Evolutionary conservation across 2,329 filamentous ascomycete genomes (phyloP).

Genomic region (Trichoderma koningii): DNA sequence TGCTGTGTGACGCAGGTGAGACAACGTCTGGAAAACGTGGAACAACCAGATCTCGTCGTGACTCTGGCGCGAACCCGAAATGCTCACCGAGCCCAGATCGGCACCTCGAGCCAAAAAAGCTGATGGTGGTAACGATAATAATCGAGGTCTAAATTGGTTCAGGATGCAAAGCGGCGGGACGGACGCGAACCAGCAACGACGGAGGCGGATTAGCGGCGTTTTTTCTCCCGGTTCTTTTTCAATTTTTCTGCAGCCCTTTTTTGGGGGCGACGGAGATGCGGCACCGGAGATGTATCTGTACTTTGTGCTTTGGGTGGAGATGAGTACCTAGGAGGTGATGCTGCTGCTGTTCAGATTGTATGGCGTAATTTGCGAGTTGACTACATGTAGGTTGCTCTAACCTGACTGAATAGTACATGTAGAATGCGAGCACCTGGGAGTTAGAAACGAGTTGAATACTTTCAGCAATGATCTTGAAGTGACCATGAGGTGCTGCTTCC

Average conservation of each 20-base stretch:
- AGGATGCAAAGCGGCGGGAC: slow-evolving; percentile 16
- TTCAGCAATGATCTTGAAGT: no score
- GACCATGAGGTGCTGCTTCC: no score
- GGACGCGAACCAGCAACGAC: slow-evolving; percentile 13
- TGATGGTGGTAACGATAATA: background rate
- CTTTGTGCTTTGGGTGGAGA: background rate
- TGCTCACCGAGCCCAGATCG: slow-evolving; percentile 22
- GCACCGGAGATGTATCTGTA: no score
- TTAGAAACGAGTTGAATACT: no score
- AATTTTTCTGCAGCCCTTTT: background rate
- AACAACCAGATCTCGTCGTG: slow-evolving; percentile 11
- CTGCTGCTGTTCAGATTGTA: no score
- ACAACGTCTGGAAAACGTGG: slow-evolving; percentile 6
- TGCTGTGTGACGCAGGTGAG: slow-evolving; percentile 19
- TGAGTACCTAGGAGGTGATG: background rate
- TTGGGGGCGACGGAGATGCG: no score
- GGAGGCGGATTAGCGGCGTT: slow-evolving; percentile 17
- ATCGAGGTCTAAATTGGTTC: slow-evolving; percentile 12
- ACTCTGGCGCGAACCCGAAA: slow-evolving; percentile 19
- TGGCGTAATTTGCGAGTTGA: no score
- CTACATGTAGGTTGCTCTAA: no score
- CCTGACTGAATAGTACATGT: no score
- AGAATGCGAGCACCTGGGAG: no score
- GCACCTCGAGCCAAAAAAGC: background rate
- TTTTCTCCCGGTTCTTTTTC: background rate